Evolutionary conservation across 2,329 filamentous ascomycete genomes (phyloP), one percentile per base, ranked within the genome.

Genomic region (Exserohilum rostratum): DNA sequence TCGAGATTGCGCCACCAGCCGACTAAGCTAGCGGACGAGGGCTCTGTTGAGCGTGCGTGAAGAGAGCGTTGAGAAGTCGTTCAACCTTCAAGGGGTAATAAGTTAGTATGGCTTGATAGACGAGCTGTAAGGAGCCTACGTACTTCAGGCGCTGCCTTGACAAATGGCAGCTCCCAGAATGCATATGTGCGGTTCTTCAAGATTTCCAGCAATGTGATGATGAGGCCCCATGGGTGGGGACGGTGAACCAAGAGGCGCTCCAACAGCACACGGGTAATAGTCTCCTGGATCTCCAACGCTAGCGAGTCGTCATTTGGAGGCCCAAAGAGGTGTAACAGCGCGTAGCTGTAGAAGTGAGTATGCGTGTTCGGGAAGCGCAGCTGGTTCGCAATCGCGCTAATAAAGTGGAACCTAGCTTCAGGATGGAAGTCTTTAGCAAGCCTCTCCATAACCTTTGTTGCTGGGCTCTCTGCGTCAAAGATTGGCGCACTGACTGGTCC

Each of bases 151-250:
- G 89, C 86, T 62, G 88, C 85, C 80, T 96, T 96, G 77, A 98
- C 90, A 68, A 96, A 97, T 22, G 91, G 90, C 63, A 96, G 82
- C 46, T 95, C 90, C 80, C 96, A 98, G 81, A 99, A 96, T 70
- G 87, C 87, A 76, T 93, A 96, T 71, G 87, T 90, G 49, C 90
- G 88, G 73, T 96, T 97, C 81, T 96, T 96, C 64, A 96, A 82
- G 53, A 99, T 83, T 79, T 98, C 95, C 60, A 95, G 80, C 57
- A 96, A 84, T 31, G 92, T 93, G 59, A 93, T 88, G 72, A 97
- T 88, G 38, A 99, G 80, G 11, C 96, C 96, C 93, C 93, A 98
- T 15, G 96, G 93, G 73, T 98, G 93, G 47, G 93, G 93, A 78
- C 93, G 91, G 74, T 91, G 91, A 18, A 91, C 90, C 55, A 96